Evolutionary conservation across 2,329 filamentous ascomycete genomes (phyloP).

Genomic region (Cryoendolithus antarcticus): DNA sequence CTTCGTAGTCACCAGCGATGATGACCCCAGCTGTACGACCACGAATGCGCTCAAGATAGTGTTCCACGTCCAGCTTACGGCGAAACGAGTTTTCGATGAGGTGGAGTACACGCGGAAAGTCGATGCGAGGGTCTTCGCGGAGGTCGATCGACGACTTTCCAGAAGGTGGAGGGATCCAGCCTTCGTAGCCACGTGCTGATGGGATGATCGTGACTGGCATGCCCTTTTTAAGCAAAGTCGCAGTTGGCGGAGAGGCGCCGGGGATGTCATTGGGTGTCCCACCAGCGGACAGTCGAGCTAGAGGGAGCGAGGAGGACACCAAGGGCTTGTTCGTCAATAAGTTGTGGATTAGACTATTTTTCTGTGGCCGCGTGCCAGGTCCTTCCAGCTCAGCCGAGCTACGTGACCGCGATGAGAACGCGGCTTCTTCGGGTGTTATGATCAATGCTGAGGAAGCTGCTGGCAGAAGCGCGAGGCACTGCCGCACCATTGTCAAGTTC

Average conservation of each 20-base stretch:
- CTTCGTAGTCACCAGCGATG: constrained; percentile 92
- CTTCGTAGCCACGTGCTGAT: constrained; percentile 44
- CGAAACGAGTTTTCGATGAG: constrained; percentile 91
- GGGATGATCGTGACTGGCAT: constrained; percentile 81
- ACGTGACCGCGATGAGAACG: constrained; percentile 38
- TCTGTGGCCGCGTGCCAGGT: constrained; percentile 43
- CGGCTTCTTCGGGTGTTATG: constrained; percentile 74
- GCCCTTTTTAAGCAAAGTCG: constrained; percentile 81
- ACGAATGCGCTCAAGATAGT: constrained; percentile 73
- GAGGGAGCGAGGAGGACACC: constrained; percentile 79
- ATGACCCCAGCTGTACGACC: constrained; percentile 80
- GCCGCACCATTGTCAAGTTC: constrained; percentile 62
- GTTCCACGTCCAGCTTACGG: constrained; percentile 66
- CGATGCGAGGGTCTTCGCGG: constrained; percentile 62
- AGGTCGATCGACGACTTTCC: constrained; percentile 53
- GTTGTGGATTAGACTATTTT: constrained; percentile 89
- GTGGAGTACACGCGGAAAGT: constrained; percentile 68
- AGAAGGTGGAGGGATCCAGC: constrained; percentile 56
- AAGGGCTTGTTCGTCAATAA: constrained; percentile 89
- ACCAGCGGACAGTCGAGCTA: constrained; percentile 43
- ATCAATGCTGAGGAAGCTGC: constrained; percentile 77
- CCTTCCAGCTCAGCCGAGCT: constrained; percentile 13
- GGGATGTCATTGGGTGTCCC: constrained; percentile 7
- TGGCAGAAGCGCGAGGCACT: constrained; percentile 63
- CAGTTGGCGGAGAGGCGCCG: constrained; percentile 29